phyloP scores from a whole-genome alignment of 1,284 basidiomycete genomes.

The Exobasidium cylindrosporum region DNA sequence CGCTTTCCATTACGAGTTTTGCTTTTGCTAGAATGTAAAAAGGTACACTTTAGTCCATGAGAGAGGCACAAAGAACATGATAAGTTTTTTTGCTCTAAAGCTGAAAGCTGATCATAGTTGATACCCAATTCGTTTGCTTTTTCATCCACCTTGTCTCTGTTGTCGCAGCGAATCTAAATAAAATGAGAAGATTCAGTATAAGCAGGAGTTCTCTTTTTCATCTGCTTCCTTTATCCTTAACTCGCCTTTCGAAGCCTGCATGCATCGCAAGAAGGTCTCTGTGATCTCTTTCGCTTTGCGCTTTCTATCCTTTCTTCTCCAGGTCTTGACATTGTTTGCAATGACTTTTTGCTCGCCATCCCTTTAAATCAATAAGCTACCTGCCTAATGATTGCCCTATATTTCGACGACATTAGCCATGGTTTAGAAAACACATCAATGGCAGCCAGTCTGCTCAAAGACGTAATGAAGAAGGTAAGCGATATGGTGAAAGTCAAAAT shows the following conservation, averaged over 20 bases:
- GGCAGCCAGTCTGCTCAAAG: too few species aligned
- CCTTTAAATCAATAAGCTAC: too few species aligned
- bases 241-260: constrained; percentile 2
- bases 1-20: constrained; percentile 7
- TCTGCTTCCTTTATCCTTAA: neutral
- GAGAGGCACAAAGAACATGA: constrained; percentile 3
- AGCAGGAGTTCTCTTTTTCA: too few species aligned
- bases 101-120: neutral
- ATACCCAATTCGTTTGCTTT: neutral
- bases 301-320: too few species aligned
- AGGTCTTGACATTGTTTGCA: too few species aligned
- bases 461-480: too few species aligned
- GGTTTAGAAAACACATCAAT: too few species aligned
- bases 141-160: neutral
- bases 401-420: too few species aligned
- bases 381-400: too few species aligned
- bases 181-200: neutral
- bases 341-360: too few species aligned
- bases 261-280: constrained; percentile 2
- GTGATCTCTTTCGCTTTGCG: too few species aligned
- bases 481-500: too few species aligned
- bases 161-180: constrained; percentile 5
- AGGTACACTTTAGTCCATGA: neutral
- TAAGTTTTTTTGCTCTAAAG: neutral
- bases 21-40: neutral